Evolutionary conservation across 805 yeast species (phyloP).

Genomic region (Kuraishia capsulata): DNA sequence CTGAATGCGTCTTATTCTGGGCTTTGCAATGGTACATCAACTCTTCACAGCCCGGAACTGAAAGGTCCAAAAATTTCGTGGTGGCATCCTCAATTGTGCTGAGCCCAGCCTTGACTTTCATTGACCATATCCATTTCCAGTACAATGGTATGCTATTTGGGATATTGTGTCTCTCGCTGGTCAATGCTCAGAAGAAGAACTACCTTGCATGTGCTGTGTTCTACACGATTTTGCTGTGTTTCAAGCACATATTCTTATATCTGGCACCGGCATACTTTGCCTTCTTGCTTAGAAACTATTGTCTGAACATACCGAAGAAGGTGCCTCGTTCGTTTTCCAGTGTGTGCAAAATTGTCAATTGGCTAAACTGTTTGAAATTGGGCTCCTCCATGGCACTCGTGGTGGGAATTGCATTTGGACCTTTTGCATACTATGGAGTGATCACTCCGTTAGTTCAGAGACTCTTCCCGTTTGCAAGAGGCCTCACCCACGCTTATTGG

Average conservation of each 20-base stretch:
- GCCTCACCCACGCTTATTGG: conserved; percentile 97
- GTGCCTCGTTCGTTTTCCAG: not conserved
- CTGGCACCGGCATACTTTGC: conserved; percentile 91
- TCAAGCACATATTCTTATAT: conserved; percentile 89
- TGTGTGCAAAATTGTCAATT: conserved; percentile 29
- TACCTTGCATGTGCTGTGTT: conserved; percentile 54
- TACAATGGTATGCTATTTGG: conserved; percentile 94
- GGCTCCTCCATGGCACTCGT: conserved; percentile 55
- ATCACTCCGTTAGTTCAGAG: conserved; percentile 58
- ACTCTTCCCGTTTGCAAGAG: conserved; percentile 89
- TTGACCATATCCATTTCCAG: conserved; percentile 96
- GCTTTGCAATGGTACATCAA: conserved; percentile 67
- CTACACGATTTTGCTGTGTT: conserved; percentile 75
- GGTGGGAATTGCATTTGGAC: conserved; percentile 65
- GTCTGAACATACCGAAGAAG: conserved; percentile 32
- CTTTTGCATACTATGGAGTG: conserved; percentile 57
- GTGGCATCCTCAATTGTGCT: conserved; percentile 74
- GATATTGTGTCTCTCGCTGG: conserved; percentile 61
- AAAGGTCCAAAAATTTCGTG: conserved; percentile 49
- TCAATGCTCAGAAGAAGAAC: conserved; percentile 52
- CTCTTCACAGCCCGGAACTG: conserved; percentile 26
- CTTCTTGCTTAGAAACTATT: conserved; percentile 64
- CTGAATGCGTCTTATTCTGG: conserved; percentile 63
- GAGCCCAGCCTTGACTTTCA: conserved; percentile 83
- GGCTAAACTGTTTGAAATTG: conserved; percentile 52